Evolutionary conservation across 495 filamentous ascomycete species (phyloP), one percentile per base, ranked within the genome.

Genomic region (Beverwykella pulmonaria): DNA sequence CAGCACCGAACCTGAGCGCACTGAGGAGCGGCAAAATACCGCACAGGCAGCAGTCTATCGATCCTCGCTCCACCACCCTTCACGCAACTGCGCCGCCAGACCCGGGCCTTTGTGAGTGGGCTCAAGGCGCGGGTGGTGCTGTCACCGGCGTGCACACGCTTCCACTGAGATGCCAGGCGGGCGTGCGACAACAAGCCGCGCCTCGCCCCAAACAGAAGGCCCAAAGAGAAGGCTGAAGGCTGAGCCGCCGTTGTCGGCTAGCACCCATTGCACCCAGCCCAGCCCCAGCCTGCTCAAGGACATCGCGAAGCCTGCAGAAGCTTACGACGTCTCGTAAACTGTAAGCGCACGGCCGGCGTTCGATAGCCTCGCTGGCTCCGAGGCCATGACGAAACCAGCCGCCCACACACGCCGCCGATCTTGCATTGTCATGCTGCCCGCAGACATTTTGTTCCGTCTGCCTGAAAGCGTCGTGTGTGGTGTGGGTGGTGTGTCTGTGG

Each of bases 301-400:
- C 14, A 20, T 19, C 25, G 34, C 39, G 9, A 46, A 20, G 29
- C 8, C 47, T 10, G 53, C 48, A 55, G 63, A 59, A 50, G 68
- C 63, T 67, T 55, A 67, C 68, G 60, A 67, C 63, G 32, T 26
- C 68, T 67, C 62, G 67, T 70, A 55, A 44, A 68, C 30, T 25
- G 17, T 47, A 17, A 27, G 67, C 55, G 68, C 68, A 70, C 68
- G 62, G 68, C 34, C 64, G 48, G 62, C 41, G 59, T 63, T 66
- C 59, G 63, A 67, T 59, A 53, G 63, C 55, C 59, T 65, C 48
- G 65, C 52, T 44, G 47, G 47, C 55, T 27, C 63, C 59, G 65
- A 44, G 57, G 27, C 52, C 52, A 71, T 71, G 68, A 71, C 68
- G 68, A 59, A 63, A 61, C 59, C 58, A 53, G 55, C 63, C 46